A percentile compares a stretch with the other conserved stretches of the same genome.
Evolutionary conservation across 2,329 filamentous ascomycete genomes (phyloP).

Genomic region (Thielaviopsis populi): DNA sequence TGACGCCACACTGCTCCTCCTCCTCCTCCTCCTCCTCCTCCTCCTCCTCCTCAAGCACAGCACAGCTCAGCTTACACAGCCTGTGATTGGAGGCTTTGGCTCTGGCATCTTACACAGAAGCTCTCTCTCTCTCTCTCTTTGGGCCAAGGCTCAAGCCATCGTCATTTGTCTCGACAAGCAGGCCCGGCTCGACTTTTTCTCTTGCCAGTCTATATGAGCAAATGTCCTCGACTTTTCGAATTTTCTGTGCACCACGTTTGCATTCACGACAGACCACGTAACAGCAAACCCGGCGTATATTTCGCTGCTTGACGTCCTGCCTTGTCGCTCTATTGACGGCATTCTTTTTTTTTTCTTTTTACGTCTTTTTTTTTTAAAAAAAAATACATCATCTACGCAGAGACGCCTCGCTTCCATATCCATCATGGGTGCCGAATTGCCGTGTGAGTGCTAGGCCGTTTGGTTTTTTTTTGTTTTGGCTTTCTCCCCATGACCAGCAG

Average conservation of each 20-base stretch:
- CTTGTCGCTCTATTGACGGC: background rate
- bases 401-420: background rate
- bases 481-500: background rate
- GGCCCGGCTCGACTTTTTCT: background rate
- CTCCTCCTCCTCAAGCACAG: no score
- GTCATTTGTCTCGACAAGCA: background rate
- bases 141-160: conserved; percentile 1
- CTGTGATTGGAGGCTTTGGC: background rate
- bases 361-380: background rate
- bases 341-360: background rate
- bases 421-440: conserved; percentile 34
- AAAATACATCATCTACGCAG: no score
- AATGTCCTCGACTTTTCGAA: background rate
- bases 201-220: background rate
- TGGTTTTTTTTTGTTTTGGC: background rate
- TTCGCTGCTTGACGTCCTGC: background rate
- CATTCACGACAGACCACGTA: background rate
- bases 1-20: background rate
- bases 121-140: no score
- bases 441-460: conserved; percentile 27
- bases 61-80: no score
- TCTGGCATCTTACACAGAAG: background rate
- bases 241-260: background rate
- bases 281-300: background rate
- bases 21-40: no score